Evolutionary conservation across 805 yeast species (phyloP).

Genomic region (Schwanniomyces yamadae): DNA sequence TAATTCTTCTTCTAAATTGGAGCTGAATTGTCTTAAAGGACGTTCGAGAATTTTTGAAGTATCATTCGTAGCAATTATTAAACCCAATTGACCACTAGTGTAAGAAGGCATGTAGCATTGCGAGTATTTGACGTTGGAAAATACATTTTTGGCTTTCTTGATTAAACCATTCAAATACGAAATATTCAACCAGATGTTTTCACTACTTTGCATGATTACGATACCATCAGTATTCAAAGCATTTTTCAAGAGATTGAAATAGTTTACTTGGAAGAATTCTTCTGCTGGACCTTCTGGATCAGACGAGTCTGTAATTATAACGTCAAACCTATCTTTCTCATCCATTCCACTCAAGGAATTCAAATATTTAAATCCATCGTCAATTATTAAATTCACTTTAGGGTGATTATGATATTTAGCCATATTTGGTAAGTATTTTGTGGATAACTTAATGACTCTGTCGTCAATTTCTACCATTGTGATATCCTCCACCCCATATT

Average conservation of each 20-base stretch:
- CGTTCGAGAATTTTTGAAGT: slow-evolving; percentile 39
- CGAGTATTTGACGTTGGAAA: slow-evolving; percentile 61
- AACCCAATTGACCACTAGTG: slow-evolving; percentile 85
- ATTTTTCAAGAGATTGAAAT: slow-evolving; percentile 64
- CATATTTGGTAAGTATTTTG: slow-evolving; percentile 76
- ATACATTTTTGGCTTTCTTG: slow-evolving; percentile 51
- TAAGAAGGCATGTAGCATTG: slow-evolving; percentile 86
- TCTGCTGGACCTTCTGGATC: slow-evolving; percentile 98
- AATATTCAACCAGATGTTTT: slow-evolving; percentile 73
- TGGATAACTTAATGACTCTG: slow-evolving; percentile 70
- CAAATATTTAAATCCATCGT: slow-evolving; percentile 83
- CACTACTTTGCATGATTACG: slow-evolving; percentile 76
- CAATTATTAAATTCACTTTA: slow-evolving; percentile 62
- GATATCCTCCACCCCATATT: slow-evolving; percentile 54
- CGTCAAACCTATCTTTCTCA: slow-evolving; percentile 57
- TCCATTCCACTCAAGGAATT: slow-evolving; percentile 28
- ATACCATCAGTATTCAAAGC: slow-evolving; percentile 66
- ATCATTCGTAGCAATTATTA: slow-evolving; percentile 69
- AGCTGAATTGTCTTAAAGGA: slow-evolving; percentile 51
- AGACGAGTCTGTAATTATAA: slow-evolving; percentile 87
- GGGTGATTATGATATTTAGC: slow-evolving; percentile 62
- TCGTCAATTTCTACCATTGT: slow-evolving; percentile 89
- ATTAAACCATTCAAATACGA: slow-evolving; percentile 49
- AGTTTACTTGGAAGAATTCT: slow-evolving; percentile 75
- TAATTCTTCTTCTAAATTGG: slow-evolving; percentile 45